These are phyloP conservation scores for Sistotremastrum niveocremeum DNA, from an alignment of 768 basidiomycete species.

Conservation along the genomic window DNA sequence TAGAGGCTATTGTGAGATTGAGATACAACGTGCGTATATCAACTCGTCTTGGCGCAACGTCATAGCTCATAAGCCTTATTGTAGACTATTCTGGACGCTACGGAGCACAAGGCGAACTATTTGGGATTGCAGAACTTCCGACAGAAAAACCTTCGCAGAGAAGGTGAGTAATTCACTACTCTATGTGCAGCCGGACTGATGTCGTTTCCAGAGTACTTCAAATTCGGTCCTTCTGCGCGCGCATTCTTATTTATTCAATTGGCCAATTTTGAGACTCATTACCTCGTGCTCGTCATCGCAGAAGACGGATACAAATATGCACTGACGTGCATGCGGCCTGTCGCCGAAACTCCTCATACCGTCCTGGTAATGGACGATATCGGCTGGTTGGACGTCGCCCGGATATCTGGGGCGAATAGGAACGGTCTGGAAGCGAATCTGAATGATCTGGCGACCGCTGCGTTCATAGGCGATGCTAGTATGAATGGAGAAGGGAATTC, in stretches of 20 bases:
- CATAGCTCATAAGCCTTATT: neutral
- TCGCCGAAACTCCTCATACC: constrained; percentile 40
- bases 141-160: constrained; percentile 47
- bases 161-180: constrained; percentile 31
- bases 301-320: constrained; percentile 73
- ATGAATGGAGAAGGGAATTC: constrained; percentile 1
- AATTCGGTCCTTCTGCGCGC: constrained; percentile 52
- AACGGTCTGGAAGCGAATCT: constrained; percentile 6
- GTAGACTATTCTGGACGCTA: constrained; percentile 74
- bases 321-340: constrained; percentile 51
- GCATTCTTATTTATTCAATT: constrained; percentile 66
- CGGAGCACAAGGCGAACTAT: constrained; percentile 76
- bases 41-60: neutral
- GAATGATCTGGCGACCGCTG: neutral
- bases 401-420: constrained; percentile 39
- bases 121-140: constrained; percentile 70
- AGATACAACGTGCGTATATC: constrained; percentile 43
- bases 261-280: constrained; percentile 63
- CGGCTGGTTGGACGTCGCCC: constrained; percentile 59
- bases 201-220: constrained; percentile 40
- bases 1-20: constrained; percentile 42
- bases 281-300: constrained; percentile 72
- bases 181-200: neutral
- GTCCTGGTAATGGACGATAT: constrained; percentile 65
- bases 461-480: neutral